Evolutionary conservation across 495 filamentous ascomycete species (phyloP).

Genomic region (Tuber magnatum): DNA sequence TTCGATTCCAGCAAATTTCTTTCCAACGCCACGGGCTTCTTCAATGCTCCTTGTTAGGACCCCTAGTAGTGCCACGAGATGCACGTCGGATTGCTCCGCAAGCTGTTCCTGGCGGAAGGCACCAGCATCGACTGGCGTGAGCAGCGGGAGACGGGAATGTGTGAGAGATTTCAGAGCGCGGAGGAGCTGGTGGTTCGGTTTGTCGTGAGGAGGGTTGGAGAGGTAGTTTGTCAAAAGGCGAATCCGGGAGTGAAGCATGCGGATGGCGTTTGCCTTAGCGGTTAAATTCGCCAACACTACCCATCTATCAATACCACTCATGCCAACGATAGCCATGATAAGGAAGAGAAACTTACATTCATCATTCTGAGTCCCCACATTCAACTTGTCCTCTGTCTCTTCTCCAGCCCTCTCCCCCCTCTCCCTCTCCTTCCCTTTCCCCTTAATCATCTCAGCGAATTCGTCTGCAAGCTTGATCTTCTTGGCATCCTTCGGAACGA

Average conservation of each 20-base stretch:
- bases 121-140: conserved; percentile 51
- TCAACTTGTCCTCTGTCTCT: conserved; percentile 17
- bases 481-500: conserved; percentile 40
- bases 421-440: conserved; percentile 42
- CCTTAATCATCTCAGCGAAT: conserved; percentile 39
- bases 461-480: conserved; percentile 45
- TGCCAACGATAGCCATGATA: not conserved
- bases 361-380: conserved; percentile 34
- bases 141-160: conserved; percentile 54
- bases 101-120: conserved; percentile 54
- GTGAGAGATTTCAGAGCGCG: conserved; percentile 58
- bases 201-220: conserved; percentile 53
- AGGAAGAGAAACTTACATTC: conserved; percentile 43
- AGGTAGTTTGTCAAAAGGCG: conserved; percentile 75
- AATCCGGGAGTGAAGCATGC: conserved; percentile 81
- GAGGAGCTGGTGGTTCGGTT: conserved; percentile 50
- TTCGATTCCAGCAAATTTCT: conserved; percentile 62
- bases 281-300: conserved; percentile 63
- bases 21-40: conserved; percentile 61
- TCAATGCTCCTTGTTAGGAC: conserved; percentile 59
- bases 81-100: conserved; percentile 69
- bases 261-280: conserved; percentile 83
- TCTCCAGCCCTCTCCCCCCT: conserved; percentile 43
- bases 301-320: not conserved
- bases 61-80: conserved; percentile 63